Evolutionary conservation across 2,329 filamentous ascomycete species (phyloP).

Genomic region (Colletotrichum truncatum): DNA sequence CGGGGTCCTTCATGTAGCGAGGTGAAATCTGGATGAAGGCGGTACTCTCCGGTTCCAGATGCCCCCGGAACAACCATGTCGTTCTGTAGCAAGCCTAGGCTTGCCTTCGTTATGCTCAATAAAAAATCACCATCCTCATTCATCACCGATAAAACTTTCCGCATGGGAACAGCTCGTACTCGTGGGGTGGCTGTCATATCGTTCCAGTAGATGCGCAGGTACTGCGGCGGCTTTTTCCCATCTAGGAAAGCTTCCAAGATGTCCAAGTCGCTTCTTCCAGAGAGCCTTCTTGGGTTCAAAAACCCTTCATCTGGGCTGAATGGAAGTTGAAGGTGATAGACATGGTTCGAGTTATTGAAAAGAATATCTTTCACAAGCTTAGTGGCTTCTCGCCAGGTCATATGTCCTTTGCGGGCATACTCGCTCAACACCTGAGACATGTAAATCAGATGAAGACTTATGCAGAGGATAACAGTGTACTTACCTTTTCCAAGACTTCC

Average conservation of each 20-base stretch:
- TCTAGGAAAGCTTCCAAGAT: slow-evolving; percentile 53
- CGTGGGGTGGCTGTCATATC: slow-evolving; percentile 79
- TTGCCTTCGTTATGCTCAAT: slow-evolving; percentile 71
- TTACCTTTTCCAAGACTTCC: slow-evolving; percentile 73
- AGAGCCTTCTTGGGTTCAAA: not conserved
- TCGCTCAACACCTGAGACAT: slow-evolving; percentile 67
- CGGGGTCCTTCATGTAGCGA: slow-evolving; percentile 69
- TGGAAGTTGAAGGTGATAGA: slow-evolving; percentile 71
- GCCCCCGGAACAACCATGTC: slow-evolving; percentile 66
- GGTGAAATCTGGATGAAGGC: slow-evolving; percentile 71
- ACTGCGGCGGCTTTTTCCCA: slow-evolving; percentile 63
- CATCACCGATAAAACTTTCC: slow-evolving; percentile 59
- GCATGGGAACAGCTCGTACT: slow-evolving; percentile 73
- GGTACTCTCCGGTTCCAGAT: slow-evolving; percentile 71
- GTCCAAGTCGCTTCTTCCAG: slow-evolving; percentile 42
- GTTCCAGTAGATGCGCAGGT: slow-evolving; percentile 79
- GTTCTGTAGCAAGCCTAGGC: slow-evolving; percentile 73
- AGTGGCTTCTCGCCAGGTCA: slow-evolving; percentile 70
- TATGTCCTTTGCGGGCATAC: slow-evolving; percentile 70
- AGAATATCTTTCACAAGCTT: slow-evolving; percentile 73
- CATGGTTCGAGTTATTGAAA: slow-evolving; percentile 79
- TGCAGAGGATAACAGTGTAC: not conserved
- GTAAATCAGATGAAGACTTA: slow-evolving; percentile 18
- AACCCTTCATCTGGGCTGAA: slow-evolving; percentile 41
- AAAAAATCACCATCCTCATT: slow-evolving; percentile 51